These are phyloP conservation scores for Smittium mucronatum DNA, from an alignment of 371 early-diverging fungal species.

Conservation along the genomic window DNA sequence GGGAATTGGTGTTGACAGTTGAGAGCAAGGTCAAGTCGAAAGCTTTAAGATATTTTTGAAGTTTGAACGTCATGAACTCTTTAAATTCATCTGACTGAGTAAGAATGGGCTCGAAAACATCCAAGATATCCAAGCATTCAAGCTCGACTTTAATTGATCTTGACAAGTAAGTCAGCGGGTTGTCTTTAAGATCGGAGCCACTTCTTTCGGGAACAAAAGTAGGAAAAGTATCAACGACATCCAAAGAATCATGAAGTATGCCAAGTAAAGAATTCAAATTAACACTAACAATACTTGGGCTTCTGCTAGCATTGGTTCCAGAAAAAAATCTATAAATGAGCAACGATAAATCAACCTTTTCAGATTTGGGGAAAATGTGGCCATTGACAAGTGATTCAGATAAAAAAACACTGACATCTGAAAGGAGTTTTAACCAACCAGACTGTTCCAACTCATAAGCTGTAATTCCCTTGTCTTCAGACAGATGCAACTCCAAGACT, in stretches of 20 bases:
- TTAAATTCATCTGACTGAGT: background rate
- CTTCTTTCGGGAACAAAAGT: background rate
- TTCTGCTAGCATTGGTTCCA: background rate
- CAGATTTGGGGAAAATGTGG: background rate
- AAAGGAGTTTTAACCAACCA: constrained; percentile 2
- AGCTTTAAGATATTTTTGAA: background rate
- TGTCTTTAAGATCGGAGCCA: background rate
- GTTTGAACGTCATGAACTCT: background rate
- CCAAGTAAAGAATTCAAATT: background rate
- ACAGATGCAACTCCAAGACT: background rate
- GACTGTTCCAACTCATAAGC: background rate
- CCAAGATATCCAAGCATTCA: background rate
- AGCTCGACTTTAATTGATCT: background rate
- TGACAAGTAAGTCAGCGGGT: background rate
- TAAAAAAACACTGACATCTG: background rate
- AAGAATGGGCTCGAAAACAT: background rate
- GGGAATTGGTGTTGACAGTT: background rate
- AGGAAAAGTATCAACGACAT: background rate
- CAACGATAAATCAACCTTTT: background rate
- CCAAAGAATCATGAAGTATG: background rate
- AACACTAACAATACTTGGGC: background rate
- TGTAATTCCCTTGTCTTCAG: background rate
- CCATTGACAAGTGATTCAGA: background rate
- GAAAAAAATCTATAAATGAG: background rate
- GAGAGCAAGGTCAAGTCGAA: background rate